Percentiles rank a stretch among this genome's conserved stretches.
Conservation (phyloP, 2,329 filamentous ascomycete species). For the Colletotrichum lupini region DNA sequence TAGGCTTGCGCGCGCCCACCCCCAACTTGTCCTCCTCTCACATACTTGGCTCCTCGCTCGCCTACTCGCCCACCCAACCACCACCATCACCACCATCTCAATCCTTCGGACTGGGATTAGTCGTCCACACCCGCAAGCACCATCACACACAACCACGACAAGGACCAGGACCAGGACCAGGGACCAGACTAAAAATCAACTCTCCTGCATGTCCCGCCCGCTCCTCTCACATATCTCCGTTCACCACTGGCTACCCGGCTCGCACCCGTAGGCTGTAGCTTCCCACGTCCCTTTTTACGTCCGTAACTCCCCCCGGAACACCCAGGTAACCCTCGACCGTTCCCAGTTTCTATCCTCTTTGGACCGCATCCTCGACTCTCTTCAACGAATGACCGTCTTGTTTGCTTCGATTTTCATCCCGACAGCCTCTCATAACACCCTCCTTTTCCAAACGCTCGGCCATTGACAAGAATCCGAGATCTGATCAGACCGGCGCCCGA, state of each 20-base stretch:
- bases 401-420: constrained; percentile 7
- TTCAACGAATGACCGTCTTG: constrained; percentile 29
- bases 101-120: neutral
- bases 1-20: constrained; percentile 20
- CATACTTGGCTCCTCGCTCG: neutral
- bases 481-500: constrained; percentile 8
- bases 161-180: neutral
- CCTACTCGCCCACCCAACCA: constrained; percentile 1
- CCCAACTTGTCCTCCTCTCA: neutral
- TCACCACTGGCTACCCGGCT: constrained; percentile 2
- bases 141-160: constrained; percentile 1
- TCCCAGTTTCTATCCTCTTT: constrained; percentile 22
- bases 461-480: constrained; percentile 21
- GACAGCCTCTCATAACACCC: constrained; percentile 32
- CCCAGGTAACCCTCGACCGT: constrained; percentile 22
- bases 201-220: constrained; percentile 31
- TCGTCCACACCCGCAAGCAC: neutral
- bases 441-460: constrained; percentile 22
- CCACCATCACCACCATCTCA: neutral
- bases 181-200: constrained; percentile 7
- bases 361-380: constrained; percentile 1
- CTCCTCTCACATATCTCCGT: constrained; percentile 17
- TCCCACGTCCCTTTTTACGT: constrained; percentile 34
- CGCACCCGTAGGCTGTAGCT: constrained; percentile 16
- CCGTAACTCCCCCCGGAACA: constrained; percentile 32